Percentiles rank a stretch among this genome's conserved stretches.
Conservation (phyloP, 2,329 filamentous ascomycete species). For the Verticillium nonalfalfae region DNA sequence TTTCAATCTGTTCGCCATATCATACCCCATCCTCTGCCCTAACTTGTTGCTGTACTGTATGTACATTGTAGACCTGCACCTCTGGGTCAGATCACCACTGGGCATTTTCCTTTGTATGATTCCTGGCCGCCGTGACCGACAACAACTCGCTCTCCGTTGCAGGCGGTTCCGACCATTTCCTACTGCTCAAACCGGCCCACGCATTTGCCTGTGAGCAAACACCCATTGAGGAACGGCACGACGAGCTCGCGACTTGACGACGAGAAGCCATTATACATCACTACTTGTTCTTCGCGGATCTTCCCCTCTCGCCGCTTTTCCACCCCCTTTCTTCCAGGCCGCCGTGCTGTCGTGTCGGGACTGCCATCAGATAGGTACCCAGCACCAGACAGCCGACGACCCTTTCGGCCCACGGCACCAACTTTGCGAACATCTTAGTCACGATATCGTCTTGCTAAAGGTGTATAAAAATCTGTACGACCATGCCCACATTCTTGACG, state of each 20-base stretch:
- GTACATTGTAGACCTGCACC: background rate
- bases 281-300: background rate
- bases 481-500: constrained; percentile 49
- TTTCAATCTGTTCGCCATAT: background rate
- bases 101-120: background rate
- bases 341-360: background rate
- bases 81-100: background rate
- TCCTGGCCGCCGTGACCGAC: background rate
- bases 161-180: background rate
- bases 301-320: background rate
- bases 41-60: background rate
- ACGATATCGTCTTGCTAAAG: background rate
- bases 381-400: background rate
- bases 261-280: background rate
- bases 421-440: background rate
- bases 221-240: background rate
- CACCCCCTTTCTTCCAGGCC: background rate
- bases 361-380: background rate
- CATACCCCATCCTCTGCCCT: background rate
- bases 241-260: background rate
- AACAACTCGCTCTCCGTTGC: background rate
- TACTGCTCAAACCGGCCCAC: background rate
- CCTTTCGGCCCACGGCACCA: background rate
- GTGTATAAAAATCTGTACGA: background rate
- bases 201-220: background rate